Conservation (phyloP, 2,329 filamentous ascomycete species). For the Pseudogymnoascus sp. region DNA sequence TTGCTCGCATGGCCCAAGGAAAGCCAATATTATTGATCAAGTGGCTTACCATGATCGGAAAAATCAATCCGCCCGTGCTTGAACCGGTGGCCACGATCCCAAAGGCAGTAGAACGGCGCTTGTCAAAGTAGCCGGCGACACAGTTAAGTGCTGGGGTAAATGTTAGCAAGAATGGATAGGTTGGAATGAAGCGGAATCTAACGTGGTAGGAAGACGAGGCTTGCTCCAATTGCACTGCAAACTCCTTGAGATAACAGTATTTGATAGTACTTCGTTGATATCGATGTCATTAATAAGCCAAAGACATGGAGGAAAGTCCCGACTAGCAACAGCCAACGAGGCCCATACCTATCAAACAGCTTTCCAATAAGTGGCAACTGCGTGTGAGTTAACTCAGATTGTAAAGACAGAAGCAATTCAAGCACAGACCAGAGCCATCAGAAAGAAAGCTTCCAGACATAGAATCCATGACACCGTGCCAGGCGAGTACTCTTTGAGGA, state of each 20-base stretch:
- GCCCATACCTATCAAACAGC: slow-evolving; percentile 53
- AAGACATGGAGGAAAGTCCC: slow-evolving; percentile 25
- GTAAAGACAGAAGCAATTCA: neutral
- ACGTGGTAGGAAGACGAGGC: slow-evolving; percentile 28
- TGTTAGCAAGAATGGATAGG: neutral
- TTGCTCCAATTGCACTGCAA: slow-evolving; percentile 34
- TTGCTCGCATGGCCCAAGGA: slow-evolving; percentile 46
- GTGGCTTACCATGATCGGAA: slow-evolving; percentile 50
- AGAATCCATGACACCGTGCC: slow-evolving; percentile 51
- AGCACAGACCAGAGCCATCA: slow-evolving; percentile 40
- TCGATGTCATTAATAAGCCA: slow-evolving; percentile 30
- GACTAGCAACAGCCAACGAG: slow-evolving; percentile 41
- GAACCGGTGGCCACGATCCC: slow-evolving; percentile 39
- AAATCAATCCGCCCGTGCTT: slow-evolving; percentile 45
- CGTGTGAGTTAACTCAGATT: neutral
- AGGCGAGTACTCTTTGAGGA: slow-evolving; percentile 38
- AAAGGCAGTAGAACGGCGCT: slow-evolving; percentile 34
- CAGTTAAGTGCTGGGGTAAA: slow-evolving; percentile 31
- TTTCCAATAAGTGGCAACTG: slow-evolving; percentile 41
- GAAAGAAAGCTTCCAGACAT: slow-evolving; percentile 42
- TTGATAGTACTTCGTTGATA: slow-evolving; percentile 31
- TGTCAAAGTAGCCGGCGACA: slow-evolving; percentile 20
- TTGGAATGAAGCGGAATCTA: neutral
- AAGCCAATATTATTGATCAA: slow-evolving; percentile 44
- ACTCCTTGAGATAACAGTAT: slow-evolving; percentile 34